Evolutionary conservation across 1,139 yeast genomes (phyloP).

Genomic region (Lodderomyces beijingensis): DNA sequence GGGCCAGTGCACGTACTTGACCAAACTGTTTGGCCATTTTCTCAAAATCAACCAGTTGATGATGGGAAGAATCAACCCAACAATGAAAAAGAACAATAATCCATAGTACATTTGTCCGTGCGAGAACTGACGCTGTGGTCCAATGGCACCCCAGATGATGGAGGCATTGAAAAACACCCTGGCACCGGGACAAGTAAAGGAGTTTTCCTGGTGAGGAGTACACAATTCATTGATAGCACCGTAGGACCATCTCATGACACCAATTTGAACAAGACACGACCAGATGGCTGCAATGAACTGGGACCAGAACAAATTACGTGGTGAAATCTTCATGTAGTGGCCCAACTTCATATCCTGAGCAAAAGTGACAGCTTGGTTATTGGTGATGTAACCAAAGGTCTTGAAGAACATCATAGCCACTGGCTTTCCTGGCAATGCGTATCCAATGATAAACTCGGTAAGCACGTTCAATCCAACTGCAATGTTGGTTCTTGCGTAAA

Average conservation of each 20-base stretch:
- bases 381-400: constrained; percentile 47
- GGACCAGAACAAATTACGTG: constrained; percentile 40
- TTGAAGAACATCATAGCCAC: constrained; percentile 46
- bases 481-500: constrained; percentile 40
- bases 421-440: constrained; percentile 47
- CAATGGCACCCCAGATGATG: constrained; percentile 47
- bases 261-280: constrained; percentile 43
- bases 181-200: constrained; percentile 43
- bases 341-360: constrained; percentile 55
- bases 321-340: constrained; percentile 50
- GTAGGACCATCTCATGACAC: constrained; percentile 43
- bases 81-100: constrained; percentile 37
- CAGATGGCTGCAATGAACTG: constrained; percentile 46
- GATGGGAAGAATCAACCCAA: constrained; percentile 35
- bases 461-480: constrained; percentile 45
- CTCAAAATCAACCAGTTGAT: constrained; percentile 32
- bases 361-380: constrained; percentile 50
- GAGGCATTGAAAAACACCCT: constrained; percentile 43
- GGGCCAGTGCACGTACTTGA: constrained; percentile 45
- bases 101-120: constrained; percentile 36
- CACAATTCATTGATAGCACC: constrained; percentile 48
- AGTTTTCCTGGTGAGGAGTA: constrained; percentile 33
- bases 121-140: constrained; percentile 37
- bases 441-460: constrained; percentile 43
- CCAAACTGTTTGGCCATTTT: constrained; percentile 36